phyloP scores from a whole-genome alignment of 1,139 yeast species.

The Suhomyces panamericanus region DNA sequence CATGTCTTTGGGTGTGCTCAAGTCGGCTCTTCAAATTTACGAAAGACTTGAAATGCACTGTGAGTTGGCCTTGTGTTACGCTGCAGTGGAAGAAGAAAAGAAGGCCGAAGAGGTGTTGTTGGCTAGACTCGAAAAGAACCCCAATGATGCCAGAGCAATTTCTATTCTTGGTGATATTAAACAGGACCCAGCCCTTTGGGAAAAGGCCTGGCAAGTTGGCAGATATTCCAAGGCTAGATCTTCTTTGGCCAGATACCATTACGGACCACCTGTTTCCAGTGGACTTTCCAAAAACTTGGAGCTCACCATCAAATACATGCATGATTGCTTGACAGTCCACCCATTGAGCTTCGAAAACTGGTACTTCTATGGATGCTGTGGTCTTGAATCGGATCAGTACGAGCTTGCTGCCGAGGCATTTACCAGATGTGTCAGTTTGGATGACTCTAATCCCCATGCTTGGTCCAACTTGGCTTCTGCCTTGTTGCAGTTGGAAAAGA shows the following conservation, averaged over 20 bases:
- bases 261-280: slow-evolving; percentile 59
- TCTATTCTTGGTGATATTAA: slow-evolving; percentile 85
- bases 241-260: slow-evolving; percentile 72
- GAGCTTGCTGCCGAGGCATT: slow-evolving; percentile 90
- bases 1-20: slow-evolving; percentile 80
- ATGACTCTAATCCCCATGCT: slow-evolving; percentile 76
- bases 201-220: slow-evolving; percentile 83
- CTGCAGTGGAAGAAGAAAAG: slow-evolving; percentile 74
- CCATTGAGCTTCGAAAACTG: slow-evolving; percentile 84
- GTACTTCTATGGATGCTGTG: slow-evolving; percentile 92
- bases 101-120: slow-evolving; percentile 64
- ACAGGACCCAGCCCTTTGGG: slow-evolving; percentile 77
- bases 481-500: slow-evolving; percentile 60
- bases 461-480: slow-evolving; percentile 97
- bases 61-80: slow-evolving; percentile 89
- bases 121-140: slow-evolving; percentile 54
- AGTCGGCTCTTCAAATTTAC: slow-evolving; percentile 88
- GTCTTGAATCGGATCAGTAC: slow-evolving; percentile 70
- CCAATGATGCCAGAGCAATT: slow-evolving; percentile 81
- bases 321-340: slow-evolving; percentile 70
- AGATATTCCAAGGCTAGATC: slow-evolving; percentile 83
- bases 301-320: slow-evolving; percentile 64
- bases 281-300: slow-evolving; percentile 55
- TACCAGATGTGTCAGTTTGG: slow-evolving; percentile 85
- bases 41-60: slow-evolving; percentile 73